phyloP scores from a whole-genome alignment of 345 rosid species.

The Cardamine chenopodiifolia region DNA sequence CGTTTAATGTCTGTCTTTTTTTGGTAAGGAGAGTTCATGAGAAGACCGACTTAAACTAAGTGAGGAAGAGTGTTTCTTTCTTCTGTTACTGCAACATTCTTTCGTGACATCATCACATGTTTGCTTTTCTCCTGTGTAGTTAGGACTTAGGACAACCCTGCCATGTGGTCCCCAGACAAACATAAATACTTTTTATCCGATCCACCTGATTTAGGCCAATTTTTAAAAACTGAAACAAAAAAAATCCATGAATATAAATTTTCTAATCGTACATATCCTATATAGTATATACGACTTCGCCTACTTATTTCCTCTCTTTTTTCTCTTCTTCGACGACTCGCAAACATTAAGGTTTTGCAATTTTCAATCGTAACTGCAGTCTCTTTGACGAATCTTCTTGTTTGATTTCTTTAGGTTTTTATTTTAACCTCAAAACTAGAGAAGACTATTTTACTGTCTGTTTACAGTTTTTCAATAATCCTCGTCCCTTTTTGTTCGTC shows the following conservation, averaged over 20 bases:
- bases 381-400: neutral
- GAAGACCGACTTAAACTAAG: conserved; percentile 16
- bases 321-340: too few relatives aligned
- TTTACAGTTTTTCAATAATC: neutral
- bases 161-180: conserved; percentile 18
- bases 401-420: too few relatives aligned
- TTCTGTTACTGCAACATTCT: conserved; percentile 26
- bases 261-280: too few relatives aligned
- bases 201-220: neutral
- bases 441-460: neutral
- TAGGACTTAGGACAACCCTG: neutral
- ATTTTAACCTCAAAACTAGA: neutral
- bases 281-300: too few relatives aligned
- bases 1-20: conserved; percentile 9
- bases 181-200: neutral
- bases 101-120: conserved; percentile 31
- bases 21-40: neutral
- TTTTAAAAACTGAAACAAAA: too few relatives aligned
- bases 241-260: neutral
- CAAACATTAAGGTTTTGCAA: neutral
- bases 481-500: neutral
- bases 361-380: neutral
- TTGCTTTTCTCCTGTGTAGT: neutral
- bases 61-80: neutral
- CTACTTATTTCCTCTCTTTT: too few relatives aligned